Evolutionary conservation across 805 yeast species (phyloP).

Genomic region (Saccharomycopsis sp.): DNA sequence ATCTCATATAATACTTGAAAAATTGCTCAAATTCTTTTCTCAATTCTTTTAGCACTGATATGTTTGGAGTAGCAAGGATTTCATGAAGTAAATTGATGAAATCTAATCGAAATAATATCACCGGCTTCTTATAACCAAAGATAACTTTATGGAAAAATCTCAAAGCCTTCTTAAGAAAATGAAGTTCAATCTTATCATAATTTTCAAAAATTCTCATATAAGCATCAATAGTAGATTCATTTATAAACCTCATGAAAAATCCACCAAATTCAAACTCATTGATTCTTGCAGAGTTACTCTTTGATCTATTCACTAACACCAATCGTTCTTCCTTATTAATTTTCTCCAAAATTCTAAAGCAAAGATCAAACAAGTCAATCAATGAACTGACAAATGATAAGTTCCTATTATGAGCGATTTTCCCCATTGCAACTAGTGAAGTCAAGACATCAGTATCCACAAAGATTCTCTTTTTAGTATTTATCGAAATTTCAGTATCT

Average conservation of each 20-base stretch:
- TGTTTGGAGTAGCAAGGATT: slow-evolving; percentile 36
- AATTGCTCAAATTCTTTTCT: slow-evolving; percentile 61
- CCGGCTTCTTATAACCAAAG: slow-evolving; percentile 52
- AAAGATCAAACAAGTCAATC: slow-evolving; percentile 15
- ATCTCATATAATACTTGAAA: slow-evolving; percentile 56
- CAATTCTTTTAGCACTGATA: slow-evolving; percentile 42
- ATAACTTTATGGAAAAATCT: slow-evolving; percentile 67
- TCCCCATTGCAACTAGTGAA: slow-evolving; percentile 58
- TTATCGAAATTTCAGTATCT: slow-evolving; percentile 46
- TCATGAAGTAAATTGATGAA: slow-evolving; percentile 54
- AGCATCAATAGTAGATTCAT: slow-evolving; percentile 55
- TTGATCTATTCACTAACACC: slow-evolving; percentile 24
- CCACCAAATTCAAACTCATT: slow-evolving; percentile 39
- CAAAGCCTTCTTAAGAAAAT: slow-evolving; percentile 53
- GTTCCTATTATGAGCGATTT: slow-evolving; percentile 35
- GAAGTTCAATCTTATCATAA: slow-evolving; percentile 52
- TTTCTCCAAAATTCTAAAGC: slow-evolving; percentile 38
- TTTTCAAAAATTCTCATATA: slow-evolving; percentile 56
- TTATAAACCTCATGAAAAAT: slow-evolving; percentile 41
- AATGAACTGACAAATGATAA: slow-evolving; percentile 13
- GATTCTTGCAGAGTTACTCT: slow-evolving; percentile 29
- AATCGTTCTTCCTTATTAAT: slow-evolving; percentile 33
- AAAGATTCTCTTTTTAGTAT: slow-evolving; percentile 62
- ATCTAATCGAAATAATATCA: slow-evolving; percentile 61
- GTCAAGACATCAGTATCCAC: slow-evolving; percentile 59